Conservation (phyloP, 1,139 yeast genomes). For the Meyerozyma elateridarum region DNA sequence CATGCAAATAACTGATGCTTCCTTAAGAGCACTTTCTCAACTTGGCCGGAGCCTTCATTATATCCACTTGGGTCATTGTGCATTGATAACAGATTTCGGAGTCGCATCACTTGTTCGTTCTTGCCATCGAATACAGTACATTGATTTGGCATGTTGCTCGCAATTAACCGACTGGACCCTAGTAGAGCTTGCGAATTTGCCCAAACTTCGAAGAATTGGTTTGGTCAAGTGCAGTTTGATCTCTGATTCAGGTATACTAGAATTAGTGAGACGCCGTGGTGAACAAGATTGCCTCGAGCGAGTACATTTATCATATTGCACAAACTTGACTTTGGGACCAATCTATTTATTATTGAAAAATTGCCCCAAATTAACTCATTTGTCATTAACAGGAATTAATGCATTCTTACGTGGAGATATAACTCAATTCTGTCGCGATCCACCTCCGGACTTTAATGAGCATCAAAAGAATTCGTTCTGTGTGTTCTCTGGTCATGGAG, state of each 20-base stretch:
- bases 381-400: slow-evolving; percentile 83
- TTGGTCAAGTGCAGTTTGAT: slow-evolving; percentile 86
- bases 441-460: slow-evolving; percentile 89
- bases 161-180: slow-evolving; percentile 85
- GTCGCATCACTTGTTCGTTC: slow-evolving; percentile 69
- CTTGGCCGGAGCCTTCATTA: slow-evolving; percentile 83
- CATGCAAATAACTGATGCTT: slow-evolving; percentile 78
- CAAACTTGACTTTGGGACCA: slow-evolving; percentile 68
- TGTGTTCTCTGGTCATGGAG: slow-evolving; percentile 92
- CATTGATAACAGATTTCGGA: slow-evolving; percentile 84
- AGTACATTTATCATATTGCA: slow-evolving; percentile 89
- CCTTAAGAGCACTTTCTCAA: slow-evolving; percentile 65
- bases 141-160: slow-evolving; percentile 91
- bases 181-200: slow-evolving; percentile 69
- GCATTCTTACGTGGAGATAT: slow-evolving; percentile 85
- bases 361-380: slow-evolving; percentile 84
- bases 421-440: slow-evolving; percentile 85
- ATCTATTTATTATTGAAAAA: slow-evolving; percentile 68
- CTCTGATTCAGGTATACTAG: slow-evolving; percentile 79
- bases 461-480: slow-evolving; percentile 85
- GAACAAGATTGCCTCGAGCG: slow-evolving; percentile 78
- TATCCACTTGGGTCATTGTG: slow-evolving; percentile 92
- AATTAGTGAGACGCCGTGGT: slow-evolving; percentile 71
- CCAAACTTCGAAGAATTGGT: slow-evolving; percentile 85
- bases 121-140: slow-evolving; percentile 85